Evolutionary conservation across 768 basidiomycete species (phyloP).

Genomic region (Pilatotrama ljubarskyi): DNA sequence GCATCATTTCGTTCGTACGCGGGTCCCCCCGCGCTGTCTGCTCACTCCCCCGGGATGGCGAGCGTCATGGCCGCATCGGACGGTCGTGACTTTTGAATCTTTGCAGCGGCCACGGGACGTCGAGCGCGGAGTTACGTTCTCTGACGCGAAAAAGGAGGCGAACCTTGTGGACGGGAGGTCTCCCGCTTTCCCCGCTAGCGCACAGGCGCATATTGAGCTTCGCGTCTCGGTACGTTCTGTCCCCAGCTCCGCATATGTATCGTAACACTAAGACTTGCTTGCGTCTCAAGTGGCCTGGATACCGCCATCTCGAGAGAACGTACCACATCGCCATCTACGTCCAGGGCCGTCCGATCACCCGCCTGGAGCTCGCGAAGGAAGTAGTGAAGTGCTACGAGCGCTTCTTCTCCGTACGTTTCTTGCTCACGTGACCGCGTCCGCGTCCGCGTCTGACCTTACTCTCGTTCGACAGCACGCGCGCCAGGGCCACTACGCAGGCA

Average conservation of each 20-base stretch:
- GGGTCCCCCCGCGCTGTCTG: no score
- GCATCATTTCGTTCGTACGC: no score
- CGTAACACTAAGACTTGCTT: background rate
- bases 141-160: background rate
- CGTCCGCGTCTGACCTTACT: background rate
- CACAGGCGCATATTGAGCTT: background rate
- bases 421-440: background rate
- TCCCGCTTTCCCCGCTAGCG: background rate
- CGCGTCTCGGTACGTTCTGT: background rate
- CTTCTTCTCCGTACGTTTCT: background rate
- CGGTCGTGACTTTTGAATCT: background rate
- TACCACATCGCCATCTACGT: background rate
- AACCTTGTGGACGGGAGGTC: background rate
- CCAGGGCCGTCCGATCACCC: background rate
- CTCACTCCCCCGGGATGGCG: no score
- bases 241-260: background rate
- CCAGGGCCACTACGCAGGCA: background rate
- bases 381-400: background rate
- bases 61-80: background rate
- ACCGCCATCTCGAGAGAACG: background rate
- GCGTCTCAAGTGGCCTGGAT: slow-evolving; percentile 12
- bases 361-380: background rate
- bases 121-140: background rate
- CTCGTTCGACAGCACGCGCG: background rate
- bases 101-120: background rate